Evolutionary conservation across 768 basidiomycete genomes (phyloP), one percentile per base, ranked within the genome.

Genomic region (Termitomyces sp.): DNA sequence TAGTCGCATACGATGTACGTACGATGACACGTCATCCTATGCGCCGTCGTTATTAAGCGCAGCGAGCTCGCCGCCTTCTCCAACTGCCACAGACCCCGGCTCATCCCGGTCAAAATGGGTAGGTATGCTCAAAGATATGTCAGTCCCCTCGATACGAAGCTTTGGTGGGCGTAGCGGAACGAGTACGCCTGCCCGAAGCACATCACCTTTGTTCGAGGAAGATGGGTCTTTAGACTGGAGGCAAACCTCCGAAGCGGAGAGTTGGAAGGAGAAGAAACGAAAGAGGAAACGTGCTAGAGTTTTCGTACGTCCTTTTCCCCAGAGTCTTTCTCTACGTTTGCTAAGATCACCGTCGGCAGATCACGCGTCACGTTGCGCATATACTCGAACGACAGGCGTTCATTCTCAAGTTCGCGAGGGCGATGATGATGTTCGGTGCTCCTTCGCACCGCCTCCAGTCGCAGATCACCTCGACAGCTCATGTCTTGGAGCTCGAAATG

Each of bases 401-500:
- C 72, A 79, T 95, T 49, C 73, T 92, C 69, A 93, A 92, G 75
- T 82, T 94, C 29, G 82, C 87, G 6, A 82, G 90, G 50, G 85
- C 90, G 10, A 85, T 95, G 79, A 95, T 94, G 90, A 90, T 89
- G 82, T 92, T 90, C 62, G 92, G 91, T 10, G 87, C 86, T 5
- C 90, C 91, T 19, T 82, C 87, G 12, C 90, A 95, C 68, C 87
- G 92, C 41, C 78, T 95, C 19, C 90, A 87, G 64, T 80, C 89
- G 1, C 91, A 94, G 67, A 84, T 94, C 55, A 83, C 85, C 66
- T 85, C 87, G 14, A 90, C 91, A 1, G 90, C 86, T 14, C 80
- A 79, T 7, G 89, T 93, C 14, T 81, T 95, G 25, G 91, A 94
- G 60, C 77, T 94, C 57, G 78, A 76, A 53, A 62, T 75, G 43